A percentile compares a stretch with the other conserved stretches of the same genome.
phyloP scores from a whole-genome alignment of 495 filamentous ascomycete species.

The Thermothielavioides terrestris region DNA sequence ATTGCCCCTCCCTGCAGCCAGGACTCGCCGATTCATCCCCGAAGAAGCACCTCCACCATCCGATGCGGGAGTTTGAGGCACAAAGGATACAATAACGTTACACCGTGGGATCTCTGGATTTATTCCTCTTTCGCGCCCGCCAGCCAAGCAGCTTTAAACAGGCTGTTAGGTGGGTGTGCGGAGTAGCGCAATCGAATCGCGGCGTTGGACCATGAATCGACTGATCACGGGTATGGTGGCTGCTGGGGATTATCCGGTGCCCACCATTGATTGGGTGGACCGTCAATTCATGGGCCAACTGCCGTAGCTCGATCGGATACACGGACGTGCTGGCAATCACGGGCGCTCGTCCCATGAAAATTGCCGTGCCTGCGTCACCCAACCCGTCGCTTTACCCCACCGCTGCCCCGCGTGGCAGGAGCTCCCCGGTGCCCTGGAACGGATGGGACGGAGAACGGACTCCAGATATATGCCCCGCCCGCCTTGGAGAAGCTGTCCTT shows the following conservation, averaged over 20 bases:
- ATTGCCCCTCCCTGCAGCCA: too few species aligned
- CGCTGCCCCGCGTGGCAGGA: constrained; percentile 5
- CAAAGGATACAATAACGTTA: too few species aligned
- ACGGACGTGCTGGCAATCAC: neutral
- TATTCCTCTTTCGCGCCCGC: too few species aligned
- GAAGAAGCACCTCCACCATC: too few species aligned
- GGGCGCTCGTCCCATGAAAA: neutral
- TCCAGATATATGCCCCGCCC: constrained; percentile 12
- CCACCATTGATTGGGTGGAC: constrained; percentile 6
- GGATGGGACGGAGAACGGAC: neutral
- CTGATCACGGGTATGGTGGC: neutral
- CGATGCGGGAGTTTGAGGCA: too few species aligned
- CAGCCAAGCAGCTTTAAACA: too few species aligned
- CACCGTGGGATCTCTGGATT: too few species aligned
- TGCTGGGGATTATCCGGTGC: constrained; percentile 10
- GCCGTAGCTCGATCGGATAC: constrained; percentile 1
- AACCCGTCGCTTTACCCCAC: constrained; percentile 13
- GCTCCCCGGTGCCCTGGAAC: neutral
- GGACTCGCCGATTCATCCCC: too few species aligned
- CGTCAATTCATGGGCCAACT: neutral
- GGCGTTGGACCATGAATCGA: too few species aligned
- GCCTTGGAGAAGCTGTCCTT: neutral
- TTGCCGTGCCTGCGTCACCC: constrained; percentile 8
- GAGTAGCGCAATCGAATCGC: too few species aligned
- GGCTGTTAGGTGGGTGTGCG: too few species aligned